A percentile compares a stretch with the other conserved stretches of the same genome.
These are phyloP conservation scores for Penicillium paradoxum DNA, from an alignment of 495 filamentous ascomycete genomes.

Conservation along the genomic window DNA sequence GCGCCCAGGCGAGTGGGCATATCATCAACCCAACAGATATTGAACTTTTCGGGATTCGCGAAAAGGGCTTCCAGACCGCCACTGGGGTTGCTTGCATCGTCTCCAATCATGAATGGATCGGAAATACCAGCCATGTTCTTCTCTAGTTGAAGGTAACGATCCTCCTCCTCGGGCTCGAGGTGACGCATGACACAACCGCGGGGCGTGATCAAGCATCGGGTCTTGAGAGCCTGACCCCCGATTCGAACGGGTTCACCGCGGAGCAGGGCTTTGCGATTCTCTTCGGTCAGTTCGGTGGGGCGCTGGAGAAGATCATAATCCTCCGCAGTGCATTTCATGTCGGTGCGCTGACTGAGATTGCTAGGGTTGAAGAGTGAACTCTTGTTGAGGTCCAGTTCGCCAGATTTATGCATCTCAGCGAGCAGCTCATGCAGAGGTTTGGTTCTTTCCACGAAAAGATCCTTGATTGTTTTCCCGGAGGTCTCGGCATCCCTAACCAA, in stretches of 20 bases:
- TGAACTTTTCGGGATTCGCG: slow-evolving; percentile 40
- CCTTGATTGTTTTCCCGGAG: slow-evolving; percentile 31
- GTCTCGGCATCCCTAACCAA: slow-evolving; percentile 38
- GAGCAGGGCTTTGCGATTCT: slow-evolving; percentile 37
- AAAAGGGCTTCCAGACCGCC: slow-evolving; percentile 43
- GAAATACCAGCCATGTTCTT: slow-evolving; percentile 42
- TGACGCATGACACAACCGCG: slow-evolving; percentile 74
- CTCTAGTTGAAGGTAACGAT: slow-evolving; percentile 71
- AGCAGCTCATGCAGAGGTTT: slow-evolving; percentile 42
- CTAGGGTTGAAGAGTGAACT: slow-evolving; percentile 54
- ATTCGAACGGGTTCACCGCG: slow-evolving; percentile 40
- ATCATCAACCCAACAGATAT: slow-evolving; percentile 41
- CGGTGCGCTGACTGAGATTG: slow-evolving; percentile 45
- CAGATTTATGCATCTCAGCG: slow-evolving; percentile 45
- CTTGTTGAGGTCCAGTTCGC: slow-evolving; percentile 42
- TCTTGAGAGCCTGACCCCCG: slow-evolving; percentile 33
- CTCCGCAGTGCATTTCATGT: slow-evolving; percentile 45
- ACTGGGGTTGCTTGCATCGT: slow-evolving; percentile 37
- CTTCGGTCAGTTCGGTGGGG: slow-evolving; percentile 38
- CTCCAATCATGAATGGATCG: slow-evolving; percentile 32
- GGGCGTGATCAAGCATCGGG: slow-evolving; percentile 64
- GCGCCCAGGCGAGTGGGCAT: slow-evolving; percentile 18
- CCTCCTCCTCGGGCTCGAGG: slow-evolving; percentile 69
- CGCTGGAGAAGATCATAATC: slow-evolving; percentile 39
- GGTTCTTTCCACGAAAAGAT: slow-evolving; percentile 39